Base-by-base conservation (phyloP, 1,284 basidiomycete species). In the Irpex sp. region DNA sequence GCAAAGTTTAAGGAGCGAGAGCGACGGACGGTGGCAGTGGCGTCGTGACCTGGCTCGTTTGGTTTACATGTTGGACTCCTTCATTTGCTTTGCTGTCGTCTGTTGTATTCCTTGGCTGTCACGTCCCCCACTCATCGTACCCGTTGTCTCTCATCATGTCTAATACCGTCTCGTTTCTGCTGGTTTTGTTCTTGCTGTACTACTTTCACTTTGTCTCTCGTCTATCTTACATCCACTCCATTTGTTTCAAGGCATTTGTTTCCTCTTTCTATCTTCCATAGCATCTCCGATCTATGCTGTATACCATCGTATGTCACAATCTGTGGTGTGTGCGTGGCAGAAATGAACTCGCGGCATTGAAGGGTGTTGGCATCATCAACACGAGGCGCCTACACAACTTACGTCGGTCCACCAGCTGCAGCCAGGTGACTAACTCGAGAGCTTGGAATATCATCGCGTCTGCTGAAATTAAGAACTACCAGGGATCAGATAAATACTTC, bases 1-100 rank as follows among this genome's bases (percentile, higher is more conserved):
- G 73, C 77, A 57, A 84, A 87, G 76, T 79, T 76, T 63, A 83
- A 86, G 71, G 86, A 88, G 54, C 80, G 86, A 61, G 81, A 82
- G 60, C 79, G 81, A 61, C 73, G 81, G 65, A 76, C 73, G 51
- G 76, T 69, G 64, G 54, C 34, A 15, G 54, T 56, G 26, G 74
- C 75, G 40, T 73, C 73, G 71, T 80, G 76, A 81, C 69, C 40
- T 52, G 31, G 36, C 19, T 34, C 36, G 26, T 38, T 47, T 21
- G 58, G 48, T 58, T 60, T 56, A 17, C 26, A 21, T 36, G 1
- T 56, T 17, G 31, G 34, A 65, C 51, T 49, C 55, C 55, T 48
- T 26, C 36, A n/a, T 54, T 57, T 57, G 59, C 63, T 58, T 59
- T 40, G 15, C 38, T 54, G 57, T 55, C 17, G 31, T 61, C 44